A percentile compares a stretch with the other conserved stretches of the same genome.
These are phyloP conservation scores for Vigna hirtella DNA, from an alignment of 306 rosid species.

Conservation along the genomic window DNA sequence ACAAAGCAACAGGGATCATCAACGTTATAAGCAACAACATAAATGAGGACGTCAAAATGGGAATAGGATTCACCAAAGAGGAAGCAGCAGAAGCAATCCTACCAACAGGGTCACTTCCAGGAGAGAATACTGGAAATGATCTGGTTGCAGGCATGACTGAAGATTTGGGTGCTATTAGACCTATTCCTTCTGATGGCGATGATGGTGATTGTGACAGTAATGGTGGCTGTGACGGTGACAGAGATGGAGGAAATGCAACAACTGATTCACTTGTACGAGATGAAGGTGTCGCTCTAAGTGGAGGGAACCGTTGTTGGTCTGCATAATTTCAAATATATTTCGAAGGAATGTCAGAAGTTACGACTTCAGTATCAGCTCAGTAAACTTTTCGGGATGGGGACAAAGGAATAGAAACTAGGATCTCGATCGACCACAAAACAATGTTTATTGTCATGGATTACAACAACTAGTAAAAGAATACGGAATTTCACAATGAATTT, in stretches of 20 bases:
- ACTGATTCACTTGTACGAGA: constrained; percentile 49
- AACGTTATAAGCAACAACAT: constrained; percentile 49
- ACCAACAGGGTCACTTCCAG: constrained; percentile 56
- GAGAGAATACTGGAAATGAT: constrained; percentile 56
- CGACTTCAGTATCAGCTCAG: not conserved
- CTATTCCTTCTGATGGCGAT: constrained; percentile 44
- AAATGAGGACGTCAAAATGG: constrained; percentile 45
- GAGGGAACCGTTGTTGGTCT: constrained; percentile 69
- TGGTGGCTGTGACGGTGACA: not conserved
- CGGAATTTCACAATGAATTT: not conserved
- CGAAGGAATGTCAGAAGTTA: constrained; percentile 1
- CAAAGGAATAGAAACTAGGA: not conserved
- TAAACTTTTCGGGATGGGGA: not conserved
- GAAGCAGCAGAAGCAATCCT: constrained; percentile 53
- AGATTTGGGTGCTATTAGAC: constrained; percentile 47
- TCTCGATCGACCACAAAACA: too few species aligned
- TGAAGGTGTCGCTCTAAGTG: constrained; percentile 67
- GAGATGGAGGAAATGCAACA: constrained; percentile 50
- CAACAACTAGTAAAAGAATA: too few species aligned
- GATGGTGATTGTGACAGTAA: not conserved
- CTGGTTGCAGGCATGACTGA: constrained; percentile 55
- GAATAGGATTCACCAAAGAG: constrained; percentile 55
- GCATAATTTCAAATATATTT: constrained; percentile 32
- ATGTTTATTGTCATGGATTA: too few species aligned
- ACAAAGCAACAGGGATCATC: constrained; percentile 46